Evolutionary conservation across 768 basidiomycete species (phyloP).

Genomic region (Amanita pallidorosea): DNA sequence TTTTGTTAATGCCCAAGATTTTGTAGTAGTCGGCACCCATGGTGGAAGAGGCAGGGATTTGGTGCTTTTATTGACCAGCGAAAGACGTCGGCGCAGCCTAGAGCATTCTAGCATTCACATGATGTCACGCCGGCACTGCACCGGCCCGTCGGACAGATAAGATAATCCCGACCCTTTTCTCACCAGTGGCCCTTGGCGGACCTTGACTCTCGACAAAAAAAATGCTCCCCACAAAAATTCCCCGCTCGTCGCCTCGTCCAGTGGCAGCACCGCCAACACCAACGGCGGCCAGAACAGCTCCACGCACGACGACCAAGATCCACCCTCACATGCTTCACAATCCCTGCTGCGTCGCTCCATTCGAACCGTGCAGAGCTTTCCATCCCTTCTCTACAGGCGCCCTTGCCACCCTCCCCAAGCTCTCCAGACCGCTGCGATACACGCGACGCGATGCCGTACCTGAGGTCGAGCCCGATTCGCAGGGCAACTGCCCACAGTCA

Average conservation of each 20-base stretch:
- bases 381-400: constrained; percentile 66
- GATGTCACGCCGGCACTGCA: constrained; percentile 7
- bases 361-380: constrained; percentile 33
- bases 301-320: not conserved
- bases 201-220: not conserved
- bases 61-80: too few relatives aligned
- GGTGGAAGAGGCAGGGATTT: not conserved
- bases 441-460: constrained; percentile 69
- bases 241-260: not conserved
- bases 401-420: constrained; percentile 33
- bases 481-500: constrained; percentile 49
- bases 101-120: constrained; percentile 23
- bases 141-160: not conserved
- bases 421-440: constrained; percentile 38
- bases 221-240: constrained; percentile 4
- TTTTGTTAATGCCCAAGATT: constrained; percentile 60
- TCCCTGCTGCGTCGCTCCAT: constrained; percentile 6
- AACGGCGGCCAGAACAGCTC: not conserved
- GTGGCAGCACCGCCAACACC: not conserved
- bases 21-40: constrained; percentile 92
- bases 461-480: constrained; percentile 35
- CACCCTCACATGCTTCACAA: not conserved
- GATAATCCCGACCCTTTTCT: not conserved
- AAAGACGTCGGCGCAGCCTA: constrained; percentile 6
- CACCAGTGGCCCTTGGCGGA: too few relatives aligned